Evolutionary conservation across 306 rosid genomes (phyloP), one percentile per base, ranked within the genome.

Genomic region (Crotalaria pallida): DNA sequence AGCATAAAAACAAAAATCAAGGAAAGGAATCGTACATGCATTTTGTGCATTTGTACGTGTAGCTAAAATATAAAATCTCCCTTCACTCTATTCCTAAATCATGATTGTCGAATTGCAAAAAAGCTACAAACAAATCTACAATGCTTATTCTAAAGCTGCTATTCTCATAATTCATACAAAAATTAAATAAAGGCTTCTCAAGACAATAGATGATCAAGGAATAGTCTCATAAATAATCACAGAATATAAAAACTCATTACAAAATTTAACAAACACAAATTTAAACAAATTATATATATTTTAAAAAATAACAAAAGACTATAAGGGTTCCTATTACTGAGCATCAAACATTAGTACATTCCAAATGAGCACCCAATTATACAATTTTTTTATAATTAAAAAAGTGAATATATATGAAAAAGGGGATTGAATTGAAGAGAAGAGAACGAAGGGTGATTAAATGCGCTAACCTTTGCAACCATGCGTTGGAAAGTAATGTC

Each of bases 381-480:
- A 43, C 26, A 4, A 8, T 1, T 0, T 27, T 27, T 27, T 27
- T 31, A n/a, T n/a, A n/a, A n/a, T 26, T 26, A 3, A 3, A 26
- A 26, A 26, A 1, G 2, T 26, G 29, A 26, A 26, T 26, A 26
- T 26, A 26, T 26, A 3, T 26, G 29, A 26, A 1, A 29, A 67
- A 22, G 19, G 41, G n/a, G n/a, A n/a, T n/a, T n/a, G 29, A 1
- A 43, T 33, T 15, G 27, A 52, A 29, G 12, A 52, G 21, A 57
- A 69, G 2, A 41, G 3, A 34, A 58, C 69, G 58, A 74, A 74
- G 69, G 80, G 77, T 82, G 89, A 84, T 82, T 73, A 78, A 83
- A 90, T 86, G 96, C 97, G 94, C 98, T 93, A 93, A 93, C 98
- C 98, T 93, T 93, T 51, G 98, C 97, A 72, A 93, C 98, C 98